A percentile compares a stretch with the other conserved stretches of the same genome.
These are phyloP conservation scores for Tolypocladium pustulatum DNA, from an alignment of 2,329 filamentous ascomycete genomes.

Conservation along the genomic window DNA sequence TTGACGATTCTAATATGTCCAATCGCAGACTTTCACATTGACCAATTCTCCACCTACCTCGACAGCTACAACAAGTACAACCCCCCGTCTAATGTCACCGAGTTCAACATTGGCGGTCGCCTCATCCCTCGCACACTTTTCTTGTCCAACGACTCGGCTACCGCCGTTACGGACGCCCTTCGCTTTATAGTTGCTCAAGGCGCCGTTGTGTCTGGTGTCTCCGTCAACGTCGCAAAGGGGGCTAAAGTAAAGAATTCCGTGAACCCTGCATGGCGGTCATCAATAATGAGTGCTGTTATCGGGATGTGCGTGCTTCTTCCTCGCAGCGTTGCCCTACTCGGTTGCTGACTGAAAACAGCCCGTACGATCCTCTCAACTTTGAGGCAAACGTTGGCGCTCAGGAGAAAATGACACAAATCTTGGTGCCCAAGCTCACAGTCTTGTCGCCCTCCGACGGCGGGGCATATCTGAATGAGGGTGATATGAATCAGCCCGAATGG, in stretches of 20 bases:
- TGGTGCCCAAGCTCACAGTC: neutral
- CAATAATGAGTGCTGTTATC: neutral
- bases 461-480: conserved; percentile 41
- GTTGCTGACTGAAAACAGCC: neutral
- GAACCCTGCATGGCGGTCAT: neutral
- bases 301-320: neutral
- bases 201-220: neutral
- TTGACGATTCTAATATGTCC: neutral
- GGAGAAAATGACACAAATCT: neutral
- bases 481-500: conserved; percentile 32
- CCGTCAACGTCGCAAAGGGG: neutral
- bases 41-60: neutral
- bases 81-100: conserved; percentile 15
- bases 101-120: conserved; percentile 26
- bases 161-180: neutral
- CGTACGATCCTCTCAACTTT: neutral
- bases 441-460: conserved; percentile 14
- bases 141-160: neutral
- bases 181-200: neutral
- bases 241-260: neutral
- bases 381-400: neutral
- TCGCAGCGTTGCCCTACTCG: too few relatives aligned
- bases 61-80: neutral
- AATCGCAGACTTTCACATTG: neutral
- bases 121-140: conserved; percentile 27